Base-by-base conservation (phyloP, 2,329 filamentous ascomycete genomes). In the Piedraia hortae region DNA sequence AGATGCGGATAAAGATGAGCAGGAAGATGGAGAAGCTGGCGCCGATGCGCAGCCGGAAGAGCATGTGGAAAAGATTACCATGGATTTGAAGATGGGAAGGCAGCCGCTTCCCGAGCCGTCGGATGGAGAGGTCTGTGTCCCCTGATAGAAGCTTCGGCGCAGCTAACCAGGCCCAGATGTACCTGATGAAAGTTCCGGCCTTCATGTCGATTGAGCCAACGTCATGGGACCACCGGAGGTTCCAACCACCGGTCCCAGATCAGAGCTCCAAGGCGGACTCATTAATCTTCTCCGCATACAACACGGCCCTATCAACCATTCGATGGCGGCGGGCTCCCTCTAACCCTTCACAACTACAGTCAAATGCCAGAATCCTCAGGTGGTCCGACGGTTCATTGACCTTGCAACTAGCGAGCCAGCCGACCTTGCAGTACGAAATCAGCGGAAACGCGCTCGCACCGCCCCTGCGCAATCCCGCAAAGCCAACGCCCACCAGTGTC, bases 381-480 rank as follows among this genome's bases (percentile, higher is more conserved):
- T 82, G 73, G 73, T 75, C 66, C 28, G 73, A 82, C 37, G 73
- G 73, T 13, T 75, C 68, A 3, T 50, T 74, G 9, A 78, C 71
- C 6, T 50, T 82, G 12, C 62, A 69, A n/a, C 53, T 80, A 12
- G 73, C 71, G 8, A 64, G 62, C 27, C 55, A 62, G 16, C 59
- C 62, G 2, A 51, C 46, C 16, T 63, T 67, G 30, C 72, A 80
- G 36, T 80, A 69, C 49, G 69, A 77, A 36, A 56, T 80, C 20
- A 56, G 64, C 29, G 64, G 60, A 34, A 77, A 74, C 44, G 47
- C 54, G 12, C 59, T 78, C 21, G 70, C 69, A 2, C 68, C 70
- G 2, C 49, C 55, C 2, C 48, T 60, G 25, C 31, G 43, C 24
- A 51, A 53, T 30, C 50, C 54, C 9, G 34, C 43, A 26, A 51